Percentiles rank a stretch among this genome's conserved stretches.
phyloP scores from a whole-genome alignment of 1,284 basidiomycete species.

The Thelephora terrestris region DNA sequence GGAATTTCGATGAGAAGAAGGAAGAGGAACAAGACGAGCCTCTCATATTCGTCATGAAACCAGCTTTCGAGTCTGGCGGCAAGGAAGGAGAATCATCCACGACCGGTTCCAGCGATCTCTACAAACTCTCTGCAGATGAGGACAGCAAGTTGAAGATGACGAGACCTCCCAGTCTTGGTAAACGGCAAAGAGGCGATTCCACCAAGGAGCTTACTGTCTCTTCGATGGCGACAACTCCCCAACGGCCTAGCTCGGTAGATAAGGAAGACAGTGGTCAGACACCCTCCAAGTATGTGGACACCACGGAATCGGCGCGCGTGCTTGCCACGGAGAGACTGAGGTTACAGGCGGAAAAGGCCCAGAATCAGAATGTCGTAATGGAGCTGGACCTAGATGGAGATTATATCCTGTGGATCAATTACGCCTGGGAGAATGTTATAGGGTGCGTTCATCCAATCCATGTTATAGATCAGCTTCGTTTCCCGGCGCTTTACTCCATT shows the following conservation, averaged over 20 bases:
- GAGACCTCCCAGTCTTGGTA: slow-evolving; percentile 38
- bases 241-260: slow-evolving; percentile 8
- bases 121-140: slow-evolving; percentile 39
- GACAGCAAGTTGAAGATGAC: slow-evolving; percentile 42
- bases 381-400: slow-evolving; percentile 93
- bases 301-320: slow-evolving; percentile 62
- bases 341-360: slow-evolving; percentile 84
- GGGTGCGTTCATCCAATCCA: slow-evolving; percentile 55
- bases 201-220: slow-evolving; percentile 35
- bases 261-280: slow-evolving; percentile 10
- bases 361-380: slow-evolving; percentile 91
- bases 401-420: slow-evolving; percentile 88
- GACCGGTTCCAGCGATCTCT: slow-evolving; percentile 22
- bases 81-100: slow-evolving; percentile 14
- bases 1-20: slow-evolving; percentile 91
- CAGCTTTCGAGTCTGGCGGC: slow-evolving; percentile 44
- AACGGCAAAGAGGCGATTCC: slow-evolving; percentile 48
- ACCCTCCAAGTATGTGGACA: slow-evolving; percentile 38
- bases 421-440: slow-evolving; percentile 86
- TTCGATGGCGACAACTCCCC: slow-evolving; percentile 18
- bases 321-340: slow-evolving; percentile 78
- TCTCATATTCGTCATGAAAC: slow-evolving; percentile 82
- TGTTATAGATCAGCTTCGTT: neutral
- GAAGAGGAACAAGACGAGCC: slow-evolving; percentile 86
- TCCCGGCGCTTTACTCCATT: neutral